Percentiles rank a stretch among this genome's conserved stretches.
These are phyloP conservation scores for Chiua virens DNA, from an alignment of 768 basidiomycete species.

Conservation along the genomic window DNA sequence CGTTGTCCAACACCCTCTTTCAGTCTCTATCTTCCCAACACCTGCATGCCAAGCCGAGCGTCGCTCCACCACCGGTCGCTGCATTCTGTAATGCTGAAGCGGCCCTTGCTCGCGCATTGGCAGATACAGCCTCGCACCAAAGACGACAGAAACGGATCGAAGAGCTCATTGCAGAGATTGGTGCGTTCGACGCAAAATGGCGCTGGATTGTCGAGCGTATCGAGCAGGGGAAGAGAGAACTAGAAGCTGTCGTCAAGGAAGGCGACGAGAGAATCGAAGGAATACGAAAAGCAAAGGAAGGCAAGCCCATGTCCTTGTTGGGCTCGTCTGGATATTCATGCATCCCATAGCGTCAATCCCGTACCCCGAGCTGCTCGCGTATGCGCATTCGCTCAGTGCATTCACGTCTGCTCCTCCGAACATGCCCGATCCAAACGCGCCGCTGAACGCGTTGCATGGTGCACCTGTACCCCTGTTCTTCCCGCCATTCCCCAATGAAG, in stretches of 20 bases:
- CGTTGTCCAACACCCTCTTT: slow-evolving; percentile 68
- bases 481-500: slow-evolving; percentile 89
- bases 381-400: slow-evolving; percentile 81
- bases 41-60: slow-evolving; percentile 23
- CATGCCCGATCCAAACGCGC: slow-evolving; percentile 70
- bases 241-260: slow-evolving; percentile 70
- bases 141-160: slow-evolving; percentile 75
- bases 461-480: slow-evolving; percentile 80
- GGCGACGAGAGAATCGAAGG: slow-evolving; percentile 72
- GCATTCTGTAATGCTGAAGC: slow-evolving; percentile 66
- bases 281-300: slow-evolving; percentile 70
- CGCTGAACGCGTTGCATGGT: slow-evolving; percentile 47
- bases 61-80: slow-evolving; percentile 45
- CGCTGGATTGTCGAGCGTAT: slow-evolving; percentile 65
- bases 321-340: neutral
- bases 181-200: slow-evolving; percentile 66
- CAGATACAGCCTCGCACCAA: slow-evolving; percentile 69
- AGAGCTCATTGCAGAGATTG: slow-evolving; percentile 65
- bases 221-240: slow-evolving; percentile 62
- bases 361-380: slow-evolving; percentile 79
- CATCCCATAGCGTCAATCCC: slow-evolving; percentile 65
- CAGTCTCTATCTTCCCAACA: slow-evolving; percentile 70
- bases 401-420: slow-evolving; percentile 90
- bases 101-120: slow-evolving; percentile 63
- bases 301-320: slow-evolving; percentile 39